Conservation (phyloP, 768 basidiomycete species). For the Tulasnella sp. region DNA sequence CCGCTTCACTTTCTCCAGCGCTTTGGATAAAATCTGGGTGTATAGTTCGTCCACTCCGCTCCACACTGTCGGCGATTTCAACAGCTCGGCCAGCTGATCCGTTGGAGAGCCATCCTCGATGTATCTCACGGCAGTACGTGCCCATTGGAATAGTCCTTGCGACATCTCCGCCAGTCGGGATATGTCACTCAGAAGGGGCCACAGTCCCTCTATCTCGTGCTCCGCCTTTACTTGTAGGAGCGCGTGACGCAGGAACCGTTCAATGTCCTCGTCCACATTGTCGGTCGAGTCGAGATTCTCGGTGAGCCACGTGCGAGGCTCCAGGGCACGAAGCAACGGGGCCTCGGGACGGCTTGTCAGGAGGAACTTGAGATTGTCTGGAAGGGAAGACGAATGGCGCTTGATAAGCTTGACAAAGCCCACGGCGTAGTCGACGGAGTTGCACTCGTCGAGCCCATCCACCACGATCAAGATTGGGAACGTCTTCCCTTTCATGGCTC, state of each 20-base stretch:
- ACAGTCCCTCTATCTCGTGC: background rate
- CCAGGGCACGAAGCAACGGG: background rate
- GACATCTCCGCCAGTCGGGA: background rate
- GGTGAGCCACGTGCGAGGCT: background rate
- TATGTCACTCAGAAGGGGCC: background rate
- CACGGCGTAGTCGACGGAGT: background rate
- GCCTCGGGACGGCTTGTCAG: background rate
- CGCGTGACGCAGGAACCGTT: background rate
- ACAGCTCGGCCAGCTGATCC: background rate
- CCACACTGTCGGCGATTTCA: background rate
- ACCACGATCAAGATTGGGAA: background rate
- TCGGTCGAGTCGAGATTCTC: background rate
- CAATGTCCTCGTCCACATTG: background rate
- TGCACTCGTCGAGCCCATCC: background rate
- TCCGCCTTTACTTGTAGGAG: background rate
- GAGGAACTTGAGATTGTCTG: background rate
- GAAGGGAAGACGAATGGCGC: background rate
- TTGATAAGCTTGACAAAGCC: background rate
- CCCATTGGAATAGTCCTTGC: background rate
- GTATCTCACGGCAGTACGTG: background rate
- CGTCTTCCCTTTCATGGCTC: background rate
- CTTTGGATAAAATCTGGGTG: background rate
- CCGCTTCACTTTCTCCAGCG: background rate
- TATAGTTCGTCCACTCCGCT: background rate
- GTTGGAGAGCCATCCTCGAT: background rate